phyloP scores from a whole-genome alignment of 306 rosid species.

The Herpetospermum pedunculosum region DNA sequence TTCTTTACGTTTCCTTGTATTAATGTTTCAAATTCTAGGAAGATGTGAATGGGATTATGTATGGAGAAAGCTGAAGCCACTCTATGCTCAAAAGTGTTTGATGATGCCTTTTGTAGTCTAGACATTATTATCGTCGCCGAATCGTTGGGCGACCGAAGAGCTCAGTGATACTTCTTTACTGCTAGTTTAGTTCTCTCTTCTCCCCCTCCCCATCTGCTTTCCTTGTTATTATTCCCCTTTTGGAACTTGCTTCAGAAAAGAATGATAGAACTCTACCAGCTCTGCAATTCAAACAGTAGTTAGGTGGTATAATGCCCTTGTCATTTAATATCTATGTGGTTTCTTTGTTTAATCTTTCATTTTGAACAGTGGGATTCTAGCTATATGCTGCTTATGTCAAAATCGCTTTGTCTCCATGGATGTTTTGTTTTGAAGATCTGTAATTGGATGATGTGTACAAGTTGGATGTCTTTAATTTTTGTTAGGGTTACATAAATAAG shows the following conservation, averaged over 20 bases:
- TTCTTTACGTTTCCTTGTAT: slow-evolving; percentile 1
- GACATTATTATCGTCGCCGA: neutral
- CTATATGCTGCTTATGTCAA: neutral
- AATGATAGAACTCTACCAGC: neutral
- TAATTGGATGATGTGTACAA: too few species aligned
- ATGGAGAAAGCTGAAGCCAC: slow-evolving; percentile 1
- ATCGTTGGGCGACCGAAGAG: neutral
- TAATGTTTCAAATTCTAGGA: slow-evolving; percentile 6
- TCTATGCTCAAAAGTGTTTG: neutral
- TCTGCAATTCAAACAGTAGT: neutral
- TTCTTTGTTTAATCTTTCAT: neutral
- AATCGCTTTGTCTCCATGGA: neutral
- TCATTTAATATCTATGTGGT: neutral
- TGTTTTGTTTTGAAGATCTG: neutral
- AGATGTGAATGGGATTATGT: neutral
- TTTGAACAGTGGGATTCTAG: neutral
- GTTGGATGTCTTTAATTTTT: too few species aligned
- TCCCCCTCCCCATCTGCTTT: neutral
- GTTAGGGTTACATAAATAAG: too few species aligned
- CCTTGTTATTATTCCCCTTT: neutral
- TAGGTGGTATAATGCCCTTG: neutral
- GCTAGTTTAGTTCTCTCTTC: neutral
- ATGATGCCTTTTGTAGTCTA: neutral
- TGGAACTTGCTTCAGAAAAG: neutral
- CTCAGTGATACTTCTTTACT: neutral